These are phyloP conservation scores for Rhodosporidiobolus sp. DNA, from an alignment of 768 basidiomycete genomes.

Conservation along the genomic window DNA sequence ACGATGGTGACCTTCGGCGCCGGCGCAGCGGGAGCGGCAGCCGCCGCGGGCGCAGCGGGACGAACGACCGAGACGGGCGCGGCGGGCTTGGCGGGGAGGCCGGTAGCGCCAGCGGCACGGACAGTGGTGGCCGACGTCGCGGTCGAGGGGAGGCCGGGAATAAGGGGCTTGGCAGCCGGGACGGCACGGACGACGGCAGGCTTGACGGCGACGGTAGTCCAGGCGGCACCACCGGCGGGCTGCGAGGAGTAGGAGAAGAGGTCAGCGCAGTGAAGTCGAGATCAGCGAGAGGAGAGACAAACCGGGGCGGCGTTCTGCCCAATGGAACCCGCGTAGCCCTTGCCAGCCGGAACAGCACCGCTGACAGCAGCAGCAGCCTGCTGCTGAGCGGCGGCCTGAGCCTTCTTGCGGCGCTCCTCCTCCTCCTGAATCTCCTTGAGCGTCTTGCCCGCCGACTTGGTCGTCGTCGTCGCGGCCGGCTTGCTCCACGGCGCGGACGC, in stretches of 20 bases:
- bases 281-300: not conserved
- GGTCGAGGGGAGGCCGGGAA: slow-evolving; percentile 28
- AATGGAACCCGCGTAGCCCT: slow-evolving; percentile 70
- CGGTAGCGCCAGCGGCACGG: slow-evolving; percentile 26
- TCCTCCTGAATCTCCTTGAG: slow-evolving; percentile 99
- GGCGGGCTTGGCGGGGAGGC: slow-evolving; percentile 20
- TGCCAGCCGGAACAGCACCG: slow-evolving; percentile 48
- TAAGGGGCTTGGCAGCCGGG: slow-evolving; percentile 16
- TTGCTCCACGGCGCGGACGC: slow-evolving; percentile 69
- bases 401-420: slow-evolving; percentile 61
- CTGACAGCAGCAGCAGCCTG: slow-evolving; percentile 26
- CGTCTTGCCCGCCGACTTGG: slow-evolving; percentile 66
- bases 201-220: slow-evolving; percentile 39
- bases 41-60: slow-evolving; percentile 40
- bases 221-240: slow-evolving; percentile 16
- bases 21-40: not conserved
- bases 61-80: not conserved
- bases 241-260: not conserved
- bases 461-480: slow-evolving; percentile 49
- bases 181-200: slow-evolving; percentile 29
- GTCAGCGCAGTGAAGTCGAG: not conserved
- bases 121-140: slow-evolving; percentile 3
- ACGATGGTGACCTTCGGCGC: slow-evolving; percentile 43
- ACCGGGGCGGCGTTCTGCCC: slow-evolving; percentile 50
- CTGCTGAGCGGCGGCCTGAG: slow-evolving; percentile 46